Evolutionary conservation across 2,329 filamentous ascomycete species (phyloP).

Genomic region (Alternaria longipes): DNA sequence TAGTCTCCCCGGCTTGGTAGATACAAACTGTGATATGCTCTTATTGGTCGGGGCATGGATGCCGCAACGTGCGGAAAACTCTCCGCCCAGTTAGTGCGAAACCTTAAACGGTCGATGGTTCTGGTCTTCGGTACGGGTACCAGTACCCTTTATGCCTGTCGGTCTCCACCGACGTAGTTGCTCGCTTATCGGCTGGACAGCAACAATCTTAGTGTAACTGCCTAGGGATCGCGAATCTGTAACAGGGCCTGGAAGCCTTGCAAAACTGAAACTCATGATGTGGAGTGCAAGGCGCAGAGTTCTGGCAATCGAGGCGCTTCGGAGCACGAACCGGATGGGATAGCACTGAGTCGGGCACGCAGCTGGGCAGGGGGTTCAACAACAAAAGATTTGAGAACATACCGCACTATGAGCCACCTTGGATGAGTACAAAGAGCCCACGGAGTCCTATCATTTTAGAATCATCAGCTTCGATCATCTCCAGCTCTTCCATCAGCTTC

Average conservation of each 20-base stretch:
- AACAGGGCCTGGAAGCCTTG: constrained; percentile 1
- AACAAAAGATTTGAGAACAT: neutral
- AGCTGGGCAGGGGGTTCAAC: neutral
- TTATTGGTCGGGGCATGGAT: neutral
- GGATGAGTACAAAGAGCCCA: constrained; percentile 1
- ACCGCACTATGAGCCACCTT: neutral
- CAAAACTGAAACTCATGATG: neutral
- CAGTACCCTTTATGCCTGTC: neutral
- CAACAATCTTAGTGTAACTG: neutral
- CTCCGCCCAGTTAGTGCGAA: neutral
- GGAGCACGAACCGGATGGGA: neutral
- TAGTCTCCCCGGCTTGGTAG: neutral
- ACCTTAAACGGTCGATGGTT: neutral
- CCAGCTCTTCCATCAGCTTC: constrained; percentile 1
- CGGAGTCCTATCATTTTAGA: neutral
- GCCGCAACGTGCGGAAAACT: neutral
- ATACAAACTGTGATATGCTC: neutral
- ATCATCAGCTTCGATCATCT: neutral
- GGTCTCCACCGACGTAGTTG: neutral
- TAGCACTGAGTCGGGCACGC: neutral
- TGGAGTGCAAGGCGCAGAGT: neutral
- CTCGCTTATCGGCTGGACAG: constrained; percentile 1
- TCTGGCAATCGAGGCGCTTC: neutral
- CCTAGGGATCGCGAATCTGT: neutral
- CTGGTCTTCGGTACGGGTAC: neutral